phyloP scores from a whole-genome alignment of 495 filamentous ascomycete species.

The Aspergillus steynii region DNA sequence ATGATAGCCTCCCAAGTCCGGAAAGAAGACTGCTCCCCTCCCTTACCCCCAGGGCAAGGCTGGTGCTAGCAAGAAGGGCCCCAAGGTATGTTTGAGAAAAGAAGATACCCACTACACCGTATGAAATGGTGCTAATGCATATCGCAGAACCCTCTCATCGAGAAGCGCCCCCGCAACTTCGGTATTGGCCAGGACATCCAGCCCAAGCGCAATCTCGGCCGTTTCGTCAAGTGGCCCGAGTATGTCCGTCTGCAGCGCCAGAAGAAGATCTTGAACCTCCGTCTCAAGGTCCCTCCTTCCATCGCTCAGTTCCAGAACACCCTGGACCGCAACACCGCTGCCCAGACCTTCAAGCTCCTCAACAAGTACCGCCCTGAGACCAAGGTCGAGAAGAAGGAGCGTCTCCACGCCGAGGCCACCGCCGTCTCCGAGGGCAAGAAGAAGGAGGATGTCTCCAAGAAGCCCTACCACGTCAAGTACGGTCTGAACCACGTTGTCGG shows the following conservation, averaged over 20 bases:
- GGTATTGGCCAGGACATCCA: constrained; percentile 99
- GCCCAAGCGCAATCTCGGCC: constrained; percentile 93
- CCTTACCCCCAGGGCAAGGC: constrained; percentile 95
- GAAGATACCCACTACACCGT: constrained; percentile 13
- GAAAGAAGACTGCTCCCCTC: constrained; percentile 93
- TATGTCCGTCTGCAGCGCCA: constrained; percentile 99
- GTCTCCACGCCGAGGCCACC: constrained; percentile 94
- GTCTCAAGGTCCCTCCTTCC: constrained; percentile 96
- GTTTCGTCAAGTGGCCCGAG: constrained; percentile 99
- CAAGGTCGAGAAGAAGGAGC: constrained; percentile 99
- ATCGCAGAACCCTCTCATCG: constrained; percentile 93
- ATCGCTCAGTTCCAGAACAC: constrained; percentile 97
- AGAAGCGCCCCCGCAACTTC: constrained; percentile 96
- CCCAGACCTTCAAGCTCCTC: constrained; percentile 96
- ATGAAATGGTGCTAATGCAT: constrained; percentile 33
- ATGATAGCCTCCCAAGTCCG: constrained; percentile 98
- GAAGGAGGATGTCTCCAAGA: constrained; percentile 99
- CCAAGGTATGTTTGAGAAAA: constrained; percentile 71
- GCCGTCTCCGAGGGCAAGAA: constrained; percentile 98
- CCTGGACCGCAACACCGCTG: constrained; percentile 97
- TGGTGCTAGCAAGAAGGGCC: constrained; percentile 84
- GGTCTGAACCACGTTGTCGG: constrained; percentile 99
- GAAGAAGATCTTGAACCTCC: constrained; percentile 98
- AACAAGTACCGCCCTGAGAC: constrained; percentile 99
- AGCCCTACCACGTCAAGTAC: constrained; percentile 99